Base-by-base conservation (phyloP, 139 green algal species). In the Parachlorella kessleri region DNA sequence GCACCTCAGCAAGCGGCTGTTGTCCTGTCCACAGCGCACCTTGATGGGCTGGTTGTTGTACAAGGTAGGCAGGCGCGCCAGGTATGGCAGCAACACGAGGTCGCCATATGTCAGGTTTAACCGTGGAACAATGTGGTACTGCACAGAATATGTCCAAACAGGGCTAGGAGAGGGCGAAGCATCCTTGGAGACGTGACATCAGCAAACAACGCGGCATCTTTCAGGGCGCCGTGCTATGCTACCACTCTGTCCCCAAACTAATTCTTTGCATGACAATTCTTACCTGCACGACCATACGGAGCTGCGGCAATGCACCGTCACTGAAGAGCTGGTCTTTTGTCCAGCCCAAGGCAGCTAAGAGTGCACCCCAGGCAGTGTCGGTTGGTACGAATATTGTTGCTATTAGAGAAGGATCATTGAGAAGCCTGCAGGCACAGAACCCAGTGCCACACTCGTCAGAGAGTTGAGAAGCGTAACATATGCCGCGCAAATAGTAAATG, bases 91-190 rank as follows among this genome's bases (percentile, higher is more conserved):
- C 37, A 14, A 7, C 5, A 24, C 37, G 30, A 75, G 70, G 30
- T 63, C n/a, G 8, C 37, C 70, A 40, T 64, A 21, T 18, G 40
- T 33, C 26, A 75, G 70, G 26, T n/a, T n/a, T 6, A 30, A 10
- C 30, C 42, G 33, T 21, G 70, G 70, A 4, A 75, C 70, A 4
- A 65, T 32, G 14, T 33, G 40, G 42, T 75, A 75, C 70, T 75
- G 70, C n/a, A 40, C 3, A 3, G 14, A n/a, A n/a, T n/a, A n/a
- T n/a, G n/a, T n/a, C n/a, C n/a, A n/a, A n/a, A n/a, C n/a, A n/a
- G 35, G 5, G 32, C 4, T 2, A 7, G 14, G 7, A 72, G 64
- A 53, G 3, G 66, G 66, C 3, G 66, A 30, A 48, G 35, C 4
- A 8, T 33, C 3, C 59, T 21, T n/a, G n/a, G n/a, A n/a, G n/a